Evolutionary conservation across 31 red algal genomes (phyloP), one percentile per base, ranked within the genome.

Genomic region (Asparagopsis taxiformis): DNA sequence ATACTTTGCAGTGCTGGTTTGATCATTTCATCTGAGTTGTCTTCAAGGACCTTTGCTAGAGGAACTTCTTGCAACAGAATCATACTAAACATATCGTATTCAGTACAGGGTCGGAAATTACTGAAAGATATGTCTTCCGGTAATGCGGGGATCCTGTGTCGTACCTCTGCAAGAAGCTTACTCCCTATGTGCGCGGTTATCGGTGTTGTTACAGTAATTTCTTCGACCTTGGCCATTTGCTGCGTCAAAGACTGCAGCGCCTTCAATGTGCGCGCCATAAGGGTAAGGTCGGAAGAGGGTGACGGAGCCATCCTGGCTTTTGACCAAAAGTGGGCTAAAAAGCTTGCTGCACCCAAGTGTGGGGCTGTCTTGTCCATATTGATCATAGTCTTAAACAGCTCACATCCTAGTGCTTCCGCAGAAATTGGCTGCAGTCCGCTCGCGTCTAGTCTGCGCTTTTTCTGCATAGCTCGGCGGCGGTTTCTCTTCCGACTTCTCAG

Each of bases 321-420:
- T 9, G 68, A 72, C 68, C 68, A 72, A 32, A 50, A 72, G n/a
- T 72, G 44, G 11, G 68, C 44, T 34, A 72, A 50, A 23, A 72
- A 32, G 10, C 49, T 56, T 23, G 55, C 4, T 11, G 25, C 51
- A 29, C 68, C 68, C 3, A 72, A 30, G 33, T 11, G 24, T 19
- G 68, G 68, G 31, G 68, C 49, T 19, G 50, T 3, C 22, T 17
- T 34, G 8, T 72, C 10, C 43, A 72, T 54, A 25, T 72, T 34
- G 36, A 72, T 48, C 25, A 55, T 54, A n/a, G 43, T 55, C 34
- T 52, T 53, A 19, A 72, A 72, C 3, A 72, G 22, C 19, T 72
- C 68, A 35, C 19, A 55, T 19, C 68, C 68, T 5, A 72, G 0
- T 3, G 68, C 68, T 31, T 31, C 51, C 11, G 22, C 20, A 7